A percentile compares a stretch with the other conserved stretches of the same genome.
These are phyloP conservation scores for Cytospora chrysosperma DNA, from an alignment of 2,329 filamentous ascomycete species.

Conservation along the genomic window DNA sequence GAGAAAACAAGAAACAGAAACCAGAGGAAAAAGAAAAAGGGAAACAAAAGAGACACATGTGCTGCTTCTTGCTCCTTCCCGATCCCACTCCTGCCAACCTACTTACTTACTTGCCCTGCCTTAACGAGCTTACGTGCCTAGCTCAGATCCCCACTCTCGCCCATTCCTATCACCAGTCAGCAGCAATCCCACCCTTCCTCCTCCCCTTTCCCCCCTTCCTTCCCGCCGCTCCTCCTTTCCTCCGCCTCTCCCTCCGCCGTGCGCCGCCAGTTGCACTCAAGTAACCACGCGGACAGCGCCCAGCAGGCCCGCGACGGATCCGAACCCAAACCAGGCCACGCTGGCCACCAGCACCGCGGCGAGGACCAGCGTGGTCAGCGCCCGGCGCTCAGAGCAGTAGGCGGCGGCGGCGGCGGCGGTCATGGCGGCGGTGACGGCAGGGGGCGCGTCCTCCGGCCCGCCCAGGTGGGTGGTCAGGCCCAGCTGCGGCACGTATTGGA, in stretches of 20 bases:
- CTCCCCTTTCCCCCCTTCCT: no score
- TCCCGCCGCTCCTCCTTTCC: neutral
- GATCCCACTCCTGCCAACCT: neutral
- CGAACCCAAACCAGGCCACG: constrained; percentile 30
- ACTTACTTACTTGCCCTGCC: no score
- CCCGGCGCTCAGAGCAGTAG: constrained; percentile 44
- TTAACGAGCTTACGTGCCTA: no score
- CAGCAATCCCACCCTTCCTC: no score
- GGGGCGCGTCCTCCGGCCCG: neutral
- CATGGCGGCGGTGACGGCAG: no score
- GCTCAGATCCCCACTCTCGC: neutral
- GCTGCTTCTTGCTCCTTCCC: neutral
- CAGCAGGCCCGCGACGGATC: constrained; percentile 18
- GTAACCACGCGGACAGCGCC: constrained; percentile 2
- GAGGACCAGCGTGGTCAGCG: constrained; percentile 45
- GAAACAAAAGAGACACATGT: no score
- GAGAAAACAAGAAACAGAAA: no score
- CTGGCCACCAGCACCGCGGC: constrained; percentile 33
- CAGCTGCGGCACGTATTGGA: constrained; percentile 64
- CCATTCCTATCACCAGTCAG: neutral
- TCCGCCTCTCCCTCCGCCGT: no score
- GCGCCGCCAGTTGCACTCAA: neutral
- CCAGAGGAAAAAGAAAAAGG: no score
- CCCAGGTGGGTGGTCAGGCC: constrained; percentile 35
- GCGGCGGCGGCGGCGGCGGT: no score